Conservation (phyloP, 768 basidiomycete species). For the Auricularia sp. region DNA sequence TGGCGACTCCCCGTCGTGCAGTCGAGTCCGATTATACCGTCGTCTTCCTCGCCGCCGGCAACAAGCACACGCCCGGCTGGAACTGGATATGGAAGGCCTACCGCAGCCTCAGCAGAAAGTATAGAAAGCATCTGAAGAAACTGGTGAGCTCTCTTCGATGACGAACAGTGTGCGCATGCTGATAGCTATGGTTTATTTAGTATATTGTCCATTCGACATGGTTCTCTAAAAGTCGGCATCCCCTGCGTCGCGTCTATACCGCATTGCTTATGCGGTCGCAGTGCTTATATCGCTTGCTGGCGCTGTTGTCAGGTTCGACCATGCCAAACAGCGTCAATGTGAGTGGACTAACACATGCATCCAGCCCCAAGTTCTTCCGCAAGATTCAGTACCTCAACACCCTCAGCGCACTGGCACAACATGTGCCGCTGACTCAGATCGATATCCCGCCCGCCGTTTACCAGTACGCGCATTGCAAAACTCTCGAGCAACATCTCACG, state of each 20-base stretch:
- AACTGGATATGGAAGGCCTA: slow-evolving; percentile 91
- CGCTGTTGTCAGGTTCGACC: slow-evolving; percentile 67
- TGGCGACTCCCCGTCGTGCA: slow-evolving; percentile 18
- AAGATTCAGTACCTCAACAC: slow-evolving; percentile 71
- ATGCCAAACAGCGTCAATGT: background rate
- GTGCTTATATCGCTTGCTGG: slow-evolving; percentile 86
- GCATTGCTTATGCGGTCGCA: slow-evolving; percentile 20
- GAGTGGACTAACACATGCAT: background rate
- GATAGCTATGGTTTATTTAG: slow-evolving; percentile 24
- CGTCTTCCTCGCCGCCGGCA: slow-evolving; percentile 77
- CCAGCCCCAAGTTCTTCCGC: slow-evolving; percentile 80
- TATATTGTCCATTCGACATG: slow-evolving; percentile 82
- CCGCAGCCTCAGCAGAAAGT: slow-evolving; percentile 67
- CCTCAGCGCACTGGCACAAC: slow-evolving; percentile 62
- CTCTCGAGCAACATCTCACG: slow-evolving; percentile 1
- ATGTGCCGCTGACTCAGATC: slow-evolving; percentile 79
- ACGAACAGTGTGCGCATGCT: background rate
- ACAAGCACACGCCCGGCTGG: slow-evolving; percentile 65
- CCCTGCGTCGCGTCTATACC: background rate
- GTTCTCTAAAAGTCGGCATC: slow-evolving; percentile 68
- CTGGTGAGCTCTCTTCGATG: slow-evolving; percentile 32
- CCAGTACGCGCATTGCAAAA: slow-evolving; percentile 33
- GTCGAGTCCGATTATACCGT: slow-evolving; percentile 86
- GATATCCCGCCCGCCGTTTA: slow-evolving; percentile 78
- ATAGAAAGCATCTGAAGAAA: slow-evolving; percentile 79